Percentiles rank a stretch among this genome's conserved stretches.
Evolutionary conservation across 2,329 filamentous ascomycete species (phyloP).

Genomic region (Sarocladiaceae sp.): DNA sequence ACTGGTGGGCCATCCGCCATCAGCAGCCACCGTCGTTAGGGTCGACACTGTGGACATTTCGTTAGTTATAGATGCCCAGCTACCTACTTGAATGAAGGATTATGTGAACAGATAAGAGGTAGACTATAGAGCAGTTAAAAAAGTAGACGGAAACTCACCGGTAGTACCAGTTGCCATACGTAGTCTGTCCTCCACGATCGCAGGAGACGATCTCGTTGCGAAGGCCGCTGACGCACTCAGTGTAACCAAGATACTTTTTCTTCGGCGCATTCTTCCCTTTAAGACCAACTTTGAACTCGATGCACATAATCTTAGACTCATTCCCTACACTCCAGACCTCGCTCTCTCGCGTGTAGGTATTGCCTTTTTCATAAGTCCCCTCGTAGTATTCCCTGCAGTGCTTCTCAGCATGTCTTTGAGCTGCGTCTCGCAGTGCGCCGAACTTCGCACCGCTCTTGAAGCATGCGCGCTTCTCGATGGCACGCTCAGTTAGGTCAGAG

Average conservation of each 20-base stretch:
- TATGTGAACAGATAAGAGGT: neutral
- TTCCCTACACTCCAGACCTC: neutral
- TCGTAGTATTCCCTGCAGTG: neutral
- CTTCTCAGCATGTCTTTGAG: neutral
- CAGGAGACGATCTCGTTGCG: neutral
- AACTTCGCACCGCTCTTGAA: neutral
- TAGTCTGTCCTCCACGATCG: neutral
- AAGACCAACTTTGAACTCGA: neutral
- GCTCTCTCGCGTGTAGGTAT: neutral
- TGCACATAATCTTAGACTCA: neutral
- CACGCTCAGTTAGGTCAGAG: neutral
- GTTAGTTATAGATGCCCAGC: neutral
- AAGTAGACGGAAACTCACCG: neutral
- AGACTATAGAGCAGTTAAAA: too few species aligned
- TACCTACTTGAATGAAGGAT: neutral
- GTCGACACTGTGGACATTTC: neutral
- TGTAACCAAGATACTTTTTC: neutral
- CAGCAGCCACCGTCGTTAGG: neutral
- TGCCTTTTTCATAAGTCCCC: neutral
- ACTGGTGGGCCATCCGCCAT: too few species aligned
- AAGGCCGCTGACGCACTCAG: neutral
- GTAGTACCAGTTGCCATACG: neutral
- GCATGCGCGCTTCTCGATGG: neutral
- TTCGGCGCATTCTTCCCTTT: neutral
- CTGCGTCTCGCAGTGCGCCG: neutral